These are phyloP conservation scores for Trametes sanguinea DNA, from an alignment of 768 basidiomycete species.

Conservation along the genomic window DNA sequence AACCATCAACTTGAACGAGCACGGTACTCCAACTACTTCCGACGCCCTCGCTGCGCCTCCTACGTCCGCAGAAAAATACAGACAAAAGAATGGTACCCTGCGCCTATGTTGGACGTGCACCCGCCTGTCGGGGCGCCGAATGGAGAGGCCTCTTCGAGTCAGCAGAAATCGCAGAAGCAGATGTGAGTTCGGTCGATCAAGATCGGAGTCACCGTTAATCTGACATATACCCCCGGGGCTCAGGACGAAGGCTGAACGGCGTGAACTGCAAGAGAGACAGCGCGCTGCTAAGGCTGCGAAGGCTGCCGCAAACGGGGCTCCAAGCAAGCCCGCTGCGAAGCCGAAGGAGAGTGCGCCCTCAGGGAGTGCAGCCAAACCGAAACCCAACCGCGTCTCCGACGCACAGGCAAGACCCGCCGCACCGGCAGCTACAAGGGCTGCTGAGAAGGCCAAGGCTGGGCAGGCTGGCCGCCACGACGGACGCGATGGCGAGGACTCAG, in stretches of 20 bases:
- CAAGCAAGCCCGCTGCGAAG: conserved; percentile 30
- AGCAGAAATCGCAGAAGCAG: conserved; percentile 57
- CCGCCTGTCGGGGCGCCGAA: conserved; percentile 25
- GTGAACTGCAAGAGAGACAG: conserved; percentile 79
- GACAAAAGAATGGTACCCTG: conserved; percentile 26
- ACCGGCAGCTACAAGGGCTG: conserved; percentile 14
- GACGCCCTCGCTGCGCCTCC: conserved; percentile 4
- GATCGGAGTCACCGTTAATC: neutral
- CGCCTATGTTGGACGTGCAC: conserved; percentile 28
- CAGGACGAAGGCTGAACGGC: conserved; percentile 73
- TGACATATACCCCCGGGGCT: neutral
- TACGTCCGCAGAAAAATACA: neutral
- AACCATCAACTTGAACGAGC: neutral
- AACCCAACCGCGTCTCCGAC: conserved; percentile 24
- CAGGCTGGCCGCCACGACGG: conserved; percentile 25
- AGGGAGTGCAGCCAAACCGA: conserved; percentile 26
- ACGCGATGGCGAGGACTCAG: conserved; percentile 38
- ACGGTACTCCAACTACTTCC: conserved; percentile 1
- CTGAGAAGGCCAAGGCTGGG: conserved; percentile 24
- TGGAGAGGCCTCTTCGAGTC: conserved; percentile 21
- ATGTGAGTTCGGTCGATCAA: conserved; percentile 36
- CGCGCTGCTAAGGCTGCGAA: conserved; percentile 70
- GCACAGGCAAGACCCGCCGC: conserved; percentile 12
- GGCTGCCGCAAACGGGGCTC: conserved; percentile 27
- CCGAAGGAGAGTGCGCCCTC: conserved; percentile 16